Evolutionary conservation across 306 rosid species (phyloP).

Genomic region (Cicer judaicum): DNA sequence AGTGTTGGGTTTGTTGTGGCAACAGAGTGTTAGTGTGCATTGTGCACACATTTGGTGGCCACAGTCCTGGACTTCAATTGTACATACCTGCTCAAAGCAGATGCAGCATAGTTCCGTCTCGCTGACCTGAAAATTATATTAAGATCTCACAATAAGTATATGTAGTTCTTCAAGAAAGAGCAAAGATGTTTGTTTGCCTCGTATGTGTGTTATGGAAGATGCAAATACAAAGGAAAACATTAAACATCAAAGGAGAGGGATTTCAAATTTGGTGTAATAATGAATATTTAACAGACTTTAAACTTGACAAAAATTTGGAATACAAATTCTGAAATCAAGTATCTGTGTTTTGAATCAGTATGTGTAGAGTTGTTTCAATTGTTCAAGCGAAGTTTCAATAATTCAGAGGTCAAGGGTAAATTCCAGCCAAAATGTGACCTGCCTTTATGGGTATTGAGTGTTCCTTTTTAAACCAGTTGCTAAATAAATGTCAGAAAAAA

Average conservation of each 20-base stretch:
- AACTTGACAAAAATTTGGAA: background rate
- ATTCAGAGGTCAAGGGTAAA: background rate
- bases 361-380: background rate
- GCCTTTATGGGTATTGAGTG: no score
- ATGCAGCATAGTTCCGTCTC: slow-evolving; percentile 88
- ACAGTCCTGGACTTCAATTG: slow-evolving; percentile 83
- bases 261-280: background rate
- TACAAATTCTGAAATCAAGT: background rate
- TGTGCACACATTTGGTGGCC: slow-evolving; percentile 99
- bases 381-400: background rate
- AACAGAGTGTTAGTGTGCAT: slow-evolving; percentile 90
- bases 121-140: slow-evolving; percentile 66
- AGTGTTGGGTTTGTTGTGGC: slow-evolving; percentile 91
- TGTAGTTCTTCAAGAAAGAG: slow-evolving; percentile 7
- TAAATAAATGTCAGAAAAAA: no score
- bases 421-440: no score
- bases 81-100: slow-evolving; percentile 92
- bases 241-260: background rate
- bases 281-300: background rate
- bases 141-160: slow-evolving; percentile 27
- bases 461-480: no score
- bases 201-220: background rate
- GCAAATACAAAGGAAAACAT: background rate
- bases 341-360: background rate
- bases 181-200: background rate